phyloP scores from a whole-genome alignment of 2,329 filamentous ascomycete genomes.

The Ascochyta fabae region DNA sequence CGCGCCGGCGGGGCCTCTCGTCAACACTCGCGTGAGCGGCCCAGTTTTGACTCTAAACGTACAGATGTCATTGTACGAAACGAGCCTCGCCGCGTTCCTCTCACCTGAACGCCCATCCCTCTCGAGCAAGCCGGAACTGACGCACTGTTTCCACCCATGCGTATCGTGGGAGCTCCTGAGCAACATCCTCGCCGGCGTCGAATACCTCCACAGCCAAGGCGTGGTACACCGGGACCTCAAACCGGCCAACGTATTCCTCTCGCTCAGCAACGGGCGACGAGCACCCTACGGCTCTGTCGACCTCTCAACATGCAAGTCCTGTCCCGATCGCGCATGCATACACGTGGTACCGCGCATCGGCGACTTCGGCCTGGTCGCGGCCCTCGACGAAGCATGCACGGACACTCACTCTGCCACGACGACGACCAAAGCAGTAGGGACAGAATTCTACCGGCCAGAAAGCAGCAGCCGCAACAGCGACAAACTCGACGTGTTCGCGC shows the following conservation, averaged over 20 bases:
- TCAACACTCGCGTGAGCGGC: constrained; percentile 28
- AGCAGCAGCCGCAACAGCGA: constrained; percentile 47
- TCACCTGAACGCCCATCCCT: constrained; percentile 33
- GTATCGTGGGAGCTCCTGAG: constrained; percentile 65
- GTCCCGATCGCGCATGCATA: constrained; percentile 43
- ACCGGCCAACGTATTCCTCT: constrained; percentile 71
- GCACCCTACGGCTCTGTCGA: constrained; percentile 55
- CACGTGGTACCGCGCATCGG: constrained; percentile 68
- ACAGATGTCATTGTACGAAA: constrained; percentile 71
- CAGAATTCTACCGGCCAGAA: constrained; percentile 66
- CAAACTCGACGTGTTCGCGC: constrained; percentile 66
- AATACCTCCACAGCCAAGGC: constrained; percentile 67
- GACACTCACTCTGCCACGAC: constrained; percentile 18
- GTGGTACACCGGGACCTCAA: constrained; percentile 73
- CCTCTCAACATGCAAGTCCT: constrained; percentile 55
- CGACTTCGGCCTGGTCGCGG: constrained; percentile 70
- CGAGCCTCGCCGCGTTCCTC: constrained; percentile 67
- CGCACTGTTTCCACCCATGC: constrained; percentile 68
- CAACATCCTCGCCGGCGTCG: constrained; percentile 66
- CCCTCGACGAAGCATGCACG: constrained; percentile 51
- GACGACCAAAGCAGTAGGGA: constrained; percentile 60
- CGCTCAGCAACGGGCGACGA: constrained; percentile 48
- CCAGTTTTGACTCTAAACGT: constrained; percentile 63
- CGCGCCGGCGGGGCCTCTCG: constrained; percentile 26
- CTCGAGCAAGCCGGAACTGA: constrained; percentile 31